Evolutionary conservation across 2,329 filamentous ascomycete species (phyloP).

Genomic region (Xylariaceae sp.): DNA sequence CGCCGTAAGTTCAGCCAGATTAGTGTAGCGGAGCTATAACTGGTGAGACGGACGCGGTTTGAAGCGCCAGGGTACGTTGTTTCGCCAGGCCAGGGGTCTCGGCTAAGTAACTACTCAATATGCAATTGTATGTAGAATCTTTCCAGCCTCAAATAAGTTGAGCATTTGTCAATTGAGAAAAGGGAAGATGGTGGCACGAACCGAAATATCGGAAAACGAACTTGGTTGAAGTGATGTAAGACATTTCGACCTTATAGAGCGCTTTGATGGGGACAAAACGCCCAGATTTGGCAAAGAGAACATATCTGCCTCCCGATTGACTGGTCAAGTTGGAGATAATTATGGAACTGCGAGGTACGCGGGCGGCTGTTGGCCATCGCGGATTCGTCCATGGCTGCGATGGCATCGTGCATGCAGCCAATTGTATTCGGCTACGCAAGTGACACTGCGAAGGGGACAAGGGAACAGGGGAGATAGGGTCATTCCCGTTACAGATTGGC

Average conservation of each 20-base stretch:
- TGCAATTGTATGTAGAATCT: conserved; percentile 4
- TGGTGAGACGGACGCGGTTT: conserved; percentile 52
- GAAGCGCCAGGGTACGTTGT: conserved; percentile 42
- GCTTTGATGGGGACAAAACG: conserved; percentile 1
- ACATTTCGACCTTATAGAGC: conserved; percentile 9
- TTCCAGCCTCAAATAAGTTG: background rate
- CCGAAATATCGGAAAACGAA: conserved; percentile 17
- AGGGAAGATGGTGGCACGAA: conserved; percentile 25
- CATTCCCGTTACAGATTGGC: conserved; percentile 27
- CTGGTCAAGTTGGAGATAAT: conserved; percentile 32
- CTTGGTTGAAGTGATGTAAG: conserved; percentile 20
- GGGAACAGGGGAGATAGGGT: conserved; percentile 12
- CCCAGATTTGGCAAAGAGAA: conserved; percentile 21
- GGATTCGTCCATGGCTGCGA: conserved; percentile 38
- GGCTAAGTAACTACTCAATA: conserved; percentile 10
- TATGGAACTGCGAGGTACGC: conserved; percentile 31
- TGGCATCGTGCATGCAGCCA: conserved; percentile 33
- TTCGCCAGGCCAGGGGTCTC: conserved; percentile 42
- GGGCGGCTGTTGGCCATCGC: conserved; percentile 38
- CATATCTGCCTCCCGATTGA: conserved; percentile 26
- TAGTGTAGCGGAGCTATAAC: conserved; percentile 40
- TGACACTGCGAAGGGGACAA: conserved; percentile 26
- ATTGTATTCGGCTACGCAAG: conserved; percentile 27
- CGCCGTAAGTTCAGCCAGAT: conserved; percentile 31
- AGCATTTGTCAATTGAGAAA: conserved; percentile 19